Base-by-base conservation (phyloP, 2,329 filamentous ascomycete species). In the Aureobasidium vineae region DNA sequence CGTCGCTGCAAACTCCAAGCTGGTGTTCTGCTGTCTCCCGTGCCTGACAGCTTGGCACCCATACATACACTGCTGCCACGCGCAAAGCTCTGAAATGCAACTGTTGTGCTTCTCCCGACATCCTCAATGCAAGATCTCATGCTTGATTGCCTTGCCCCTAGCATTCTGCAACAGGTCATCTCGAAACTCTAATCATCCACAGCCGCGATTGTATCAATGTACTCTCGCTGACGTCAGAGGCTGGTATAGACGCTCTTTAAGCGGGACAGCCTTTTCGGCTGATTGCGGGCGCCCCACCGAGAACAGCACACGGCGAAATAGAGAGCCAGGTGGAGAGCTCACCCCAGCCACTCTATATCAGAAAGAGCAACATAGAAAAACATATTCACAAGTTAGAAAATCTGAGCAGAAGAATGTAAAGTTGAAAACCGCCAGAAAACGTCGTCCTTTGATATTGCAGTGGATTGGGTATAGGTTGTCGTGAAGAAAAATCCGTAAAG, bases 401-500 rank as follows among this genome's bases (percentile, higher is more conserved):
- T 8, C 13, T 19, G 36, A 21, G 15, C 3, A 6, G n/a, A 56
- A 11, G 5, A 11, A 28, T 56, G 33, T 40, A 19, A 59, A 33
- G 15, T 45, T 36, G 10, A 6, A 41, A 59, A 31, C 54, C 54
- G 54, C 54, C 54, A 59, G 16, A 59, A 59, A 59, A 31, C 40
- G 43, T 59, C 54, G 54, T 59, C 54, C 54, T 45, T 64, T 64
- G 61, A 38, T 15, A 64, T 53, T 53, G 60, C 47, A 63, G 45
- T 47, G 43, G 43, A 36, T 36, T 38, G 59, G 61, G 61, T 64
- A 64, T 63, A 43, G 41, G 50, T 38, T 41, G 43, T 54, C 61
- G 49, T 64, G 61, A 64, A 64, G 61, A 64, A 64, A 54, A 64
- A 64, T 64, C 61, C 61, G 61, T 64, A 64, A 54, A 54, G 61